A percentile compares a stretch with the other conserved stretches of the same genome.
Conservation (phyloP, 2,329 filamentous ascomycete genomes). For the Monosporascus sp. region DNA sequence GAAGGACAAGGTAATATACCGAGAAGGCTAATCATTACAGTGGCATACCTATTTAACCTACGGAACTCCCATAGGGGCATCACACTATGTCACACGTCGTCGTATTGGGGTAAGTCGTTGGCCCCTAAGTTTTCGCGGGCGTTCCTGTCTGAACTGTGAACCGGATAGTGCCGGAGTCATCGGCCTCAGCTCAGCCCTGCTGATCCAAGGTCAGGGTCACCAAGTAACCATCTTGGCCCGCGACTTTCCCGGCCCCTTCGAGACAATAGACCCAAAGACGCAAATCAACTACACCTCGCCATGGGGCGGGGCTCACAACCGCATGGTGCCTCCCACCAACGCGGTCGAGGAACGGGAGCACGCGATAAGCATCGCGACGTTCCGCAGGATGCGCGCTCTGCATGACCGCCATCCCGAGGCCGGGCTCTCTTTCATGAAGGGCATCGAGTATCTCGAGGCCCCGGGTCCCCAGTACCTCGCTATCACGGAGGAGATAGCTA, state of each 20-base stretch:
- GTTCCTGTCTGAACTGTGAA: not conserved
- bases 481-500: slow-evolving; percentile 28
- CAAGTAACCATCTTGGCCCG: slow-evolving; percentile 39
- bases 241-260: slow-evolving; percentile 43
- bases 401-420: slow-evolving; percentile 28
- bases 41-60: too few relatives aligned
- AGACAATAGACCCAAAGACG: slow-evolving; percentile 34
- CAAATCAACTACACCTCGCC: slow-evolving; percentile 52
- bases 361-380: slow-evolving; percentile 37
- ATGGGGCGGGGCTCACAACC: slow-evolving; percentile 54
- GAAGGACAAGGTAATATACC: not conserved
- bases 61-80: too few relatives aligned
- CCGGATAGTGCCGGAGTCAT: slow-evolving; percentile 45
- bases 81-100: slow-evolving; percentile 18
- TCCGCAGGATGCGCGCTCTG: slow-evolving; percentile 34
- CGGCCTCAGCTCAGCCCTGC: slow-evolving; percentile 44
- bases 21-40: too few relatives aligned
- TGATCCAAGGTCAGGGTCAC: slow-evolving; percentile 36
- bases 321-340: slow-evolving; percentile 40
- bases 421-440: slow-evolving; percentile 44
- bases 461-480: slow-evolving; percentile 35
- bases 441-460: slow-evolving; percentile 48
- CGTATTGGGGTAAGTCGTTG: slow-evolving; percentile 20
- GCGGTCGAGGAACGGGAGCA: slow-evolving; percentile 36
- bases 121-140: not conserved